Percentiles rank a stretch among this genome's conserved stretches.
Conservation (phyloP, 768 basidiomycete genomes). For the Boletus coccyginus region DNA sequence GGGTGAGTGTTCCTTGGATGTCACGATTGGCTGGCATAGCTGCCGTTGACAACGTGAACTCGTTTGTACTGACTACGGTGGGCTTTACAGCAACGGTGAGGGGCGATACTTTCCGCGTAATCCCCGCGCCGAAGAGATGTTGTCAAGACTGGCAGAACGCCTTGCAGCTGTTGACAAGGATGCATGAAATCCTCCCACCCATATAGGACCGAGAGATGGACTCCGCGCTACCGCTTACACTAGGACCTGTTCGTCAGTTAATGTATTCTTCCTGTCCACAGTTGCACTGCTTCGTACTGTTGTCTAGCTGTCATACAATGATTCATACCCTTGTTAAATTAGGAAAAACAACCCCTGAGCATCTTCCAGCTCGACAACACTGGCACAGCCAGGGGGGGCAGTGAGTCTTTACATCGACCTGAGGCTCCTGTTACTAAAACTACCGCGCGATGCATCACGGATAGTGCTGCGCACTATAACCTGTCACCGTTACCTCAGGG, state of each 20-base stretch:
- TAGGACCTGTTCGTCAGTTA: slow-evolving; percentile 1
- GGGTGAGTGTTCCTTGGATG: slow-evolving; percentile 44
- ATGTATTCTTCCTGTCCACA: slow-evolving; percentile 6
- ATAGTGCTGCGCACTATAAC: no score
- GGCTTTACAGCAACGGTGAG: slow-evolving; percentile 52
- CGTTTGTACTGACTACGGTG: not conserved
- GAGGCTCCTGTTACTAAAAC: not conserved
- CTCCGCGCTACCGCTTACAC: not conserved
- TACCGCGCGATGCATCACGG: not conserved
- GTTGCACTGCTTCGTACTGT: slow-evolving; percentile 7
- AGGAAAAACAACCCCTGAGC: not conserved
- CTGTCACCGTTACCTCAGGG: not conserved
- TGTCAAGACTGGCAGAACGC: slow-evolving; percentile 61
- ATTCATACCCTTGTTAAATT: not conserved
- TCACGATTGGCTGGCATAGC: not conserved
- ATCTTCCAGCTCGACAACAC: no score
- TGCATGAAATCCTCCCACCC: slow-evolving; percentile 22
- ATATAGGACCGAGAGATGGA: not conserved
- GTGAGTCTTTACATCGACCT: not conserved
- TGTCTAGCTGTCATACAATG: slow-evolving; percentile 2
- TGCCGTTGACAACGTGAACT: not conserved
- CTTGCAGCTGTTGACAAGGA: slow-evolving; percentile 58
- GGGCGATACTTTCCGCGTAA: slow-evolving; percentile 69
- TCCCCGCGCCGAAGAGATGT: slow-evolving; percentile 60
- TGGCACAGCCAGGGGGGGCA: not conserved